Evolutionary conservation across 2,329 filamentous ascomycete species (phyloP).

Genomic region (Paecilomyces sp.): DNA sequence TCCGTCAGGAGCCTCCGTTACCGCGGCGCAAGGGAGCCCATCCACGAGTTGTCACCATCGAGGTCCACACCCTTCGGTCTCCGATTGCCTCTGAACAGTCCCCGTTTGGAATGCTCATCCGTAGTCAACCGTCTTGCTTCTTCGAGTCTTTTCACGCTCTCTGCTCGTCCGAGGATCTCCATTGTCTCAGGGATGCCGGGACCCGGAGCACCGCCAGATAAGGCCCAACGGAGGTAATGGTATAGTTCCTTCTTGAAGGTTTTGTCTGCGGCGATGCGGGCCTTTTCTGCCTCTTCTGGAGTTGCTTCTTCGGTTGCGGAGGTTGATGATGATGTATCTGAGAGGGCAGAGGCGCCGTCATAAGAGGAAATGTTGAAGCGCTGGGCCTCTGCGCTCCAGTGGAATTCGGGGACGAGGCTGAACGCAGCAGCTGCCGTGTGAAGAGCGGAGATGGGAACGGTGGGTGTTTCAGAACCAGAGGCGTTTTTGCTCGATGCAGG

Average conservation of each 20-base stretch:
- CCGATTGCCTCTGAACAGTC: background rate
- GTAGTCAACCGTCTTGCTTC: constrained; percentile 30
- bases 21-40: constrained; percentile 24
- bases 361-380: constrained; percentile 32
- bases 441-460: constrained; percentile 29
- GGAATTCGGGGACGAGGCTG: constrained; percentile 31
- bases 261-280: constrained; percentile 24
- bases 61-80: background rate
- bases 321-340: background rate
- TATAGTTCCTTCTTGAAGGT: constrained; percentile 43
- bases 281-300: constrained; percentile 2
- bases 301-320: background rate
- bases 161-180: constrained; percentile 48
- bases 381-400: constrained; percentile 35
- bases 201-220: constrained; percentile 47
- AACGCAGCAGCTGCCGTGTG: constrained; percentile 38
- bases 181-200: constrained; percentile 49
- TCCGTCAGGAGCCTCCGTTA: background rate
- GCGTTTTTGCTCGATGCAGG: constrained; percentile 8
- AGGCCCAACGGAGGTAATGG: constrained; percentile 50
- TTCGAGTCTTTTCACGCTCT: constrained; percentile 40
- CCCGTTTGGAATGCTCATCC: background rate
- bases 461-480: constrained; percentile 6
- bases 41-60: constrained; percentile 22
- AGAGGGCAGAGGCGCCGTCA: constrained; percentile 15